A percentile compares a stretch with the other conserved stretches of the same genome.
phyloP scores from a whole-genome alignment of 2,329 filamentous ascomycete species.

The Hypoxylon sp. region DNA sequence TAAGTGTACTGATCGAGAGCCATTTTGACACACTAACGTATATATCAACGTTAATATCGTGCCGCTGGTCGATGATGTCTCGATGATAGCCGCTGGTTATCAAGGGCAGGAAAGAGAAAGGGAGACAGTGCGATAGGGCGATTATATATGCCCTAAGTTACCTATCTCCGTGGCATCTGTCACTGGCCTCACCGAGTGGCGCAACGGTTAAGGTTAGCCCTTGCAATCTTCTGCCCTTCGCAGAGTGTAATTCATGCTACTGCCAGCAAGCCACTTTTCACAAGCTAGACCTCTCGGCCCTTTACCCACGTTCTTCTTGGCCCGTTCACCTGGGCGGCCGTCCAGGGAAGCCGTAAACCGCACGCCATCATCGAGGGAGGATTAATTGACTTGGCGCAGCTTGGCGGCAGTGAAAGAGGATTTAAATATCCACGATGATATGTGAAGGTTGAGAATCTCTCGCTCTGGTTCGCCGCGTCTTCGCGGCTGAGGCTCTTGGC shows the following conservation, averaged over 20 bases:
- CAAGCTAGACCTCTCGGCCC: slow-evolving; percentile 17
- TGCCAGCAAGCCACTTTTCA: slow-evolving; percentile 22
- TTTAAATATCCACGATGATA: slow-evolving; percentile 39
- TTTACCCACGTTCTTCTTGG: slow-evolving; percentile 22
- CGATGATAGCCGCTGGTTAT: slow-evolving; percentile 18
- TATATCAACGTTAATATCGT: slow-evolving; percentile 14
- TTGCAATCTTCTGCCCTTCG: slow-evolving; percentile 13
- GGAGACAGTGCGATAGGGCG: slow-evolving; percentile 24
- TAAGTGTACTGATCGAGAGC: slow-evolving; percentile 74
- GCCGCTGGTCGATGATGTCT: slow-evolving; percentile 15
- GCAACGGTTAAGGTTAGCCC: slow-evolving; percentile 6
- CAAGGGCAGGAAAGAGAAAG: slow-evolving; percentile 14
- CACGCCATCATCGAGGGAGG: slow-evolving; percentile 27
- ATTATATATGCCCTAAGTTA: slow-evolving; percentile 36
- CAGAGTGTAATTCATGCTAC: slow-evolving; percentile 27
- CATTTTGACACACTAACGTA: slow-evolving; percentile 59
- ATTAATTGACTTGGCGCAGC: slow-evolving; percentile 32
- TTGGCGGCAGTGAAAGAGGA: slow-evolving; percentile 33
- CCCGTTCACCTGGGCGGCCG: slow-evolving; percentile 18
- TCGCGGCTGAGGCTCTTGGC: slow-evolving; percentile 45
- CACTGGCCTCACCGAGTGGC: slow-evolving; percentile 33
- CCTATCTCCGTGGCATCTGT: slow-evolving; percentile 15
- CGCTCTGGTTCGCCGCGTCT: slow-evolving; percentile 34
- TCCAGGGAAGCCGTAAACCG: slow-evolving; percentile 34
- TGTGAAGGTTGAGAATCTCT: slow-evolving; percentile 13